These are phyloP conservation scores for Hippophae rhamnoides DNA, from an alignment of 306 rosid species.

Conservation along the genomic window DNA sequence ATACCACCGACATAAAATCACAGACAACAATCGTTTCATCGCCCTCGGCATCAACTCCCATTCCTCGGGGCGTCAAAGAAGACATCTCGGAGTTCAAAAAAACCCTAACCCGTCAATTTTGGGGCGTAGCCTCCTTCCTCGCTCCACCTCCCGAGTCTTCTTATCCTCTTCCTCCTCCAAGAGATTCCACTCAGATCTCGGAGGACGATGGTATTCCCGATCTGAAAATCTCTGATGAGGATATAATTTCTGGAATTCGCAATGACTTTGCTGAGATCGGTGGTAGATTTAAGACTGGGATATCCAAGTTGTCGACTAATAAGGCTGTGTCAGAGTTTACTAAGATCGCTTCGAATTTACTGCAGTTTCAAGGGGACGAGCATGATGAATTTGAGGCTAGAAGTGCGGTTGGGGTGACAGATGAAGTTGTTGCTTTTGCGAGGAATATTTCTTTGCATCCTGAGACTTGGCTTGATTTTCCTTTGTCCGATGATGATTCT, in stretches of 20 bases:
- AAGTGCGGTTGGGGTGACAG: conserved; percentile 51
- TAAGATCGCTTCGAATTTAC: conserved; percentile 85
- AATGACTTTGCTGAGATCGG: conserved; percentile 83
- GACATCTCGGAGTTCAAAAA: conserved; percentile 71
- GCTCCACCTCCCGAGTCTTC: conserved; percentile 64
- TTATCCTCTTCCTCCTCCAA: conserved; percentile 13
- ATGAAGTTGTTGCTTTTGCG: conserved; percentile 65
- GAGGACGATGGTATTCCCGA: conserved; percentile 1
- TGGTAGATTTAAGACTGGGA: conserved; percentile 66
- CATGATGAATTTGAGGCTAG: conserved; percentile 46
- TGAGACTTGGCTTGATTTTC: conserved; percentile 83
- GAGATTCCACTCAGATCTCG: conserved; percentile 17
- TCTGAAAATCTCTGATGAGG: conserved; percentile 39
- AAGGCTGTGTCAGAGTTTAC: conserved; percentile 68
- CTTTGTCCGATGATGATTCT: conserved; percentile 53
- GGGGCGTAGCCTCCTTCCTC: conserved; percentile 92
- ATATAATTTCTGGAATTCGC: conserved; percentile 73
- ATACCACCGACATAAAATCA: conserved; percentile 25
- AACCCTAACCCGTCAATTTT: conserved; percentile 60
- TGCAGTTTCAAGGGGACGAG: conserved; percentile 56
- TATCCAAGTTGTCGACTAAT: conserved; percentile 61
- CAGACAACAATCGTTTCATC: conserved; percentile 19
- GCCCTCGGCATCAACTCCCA: conserved; percentile 30
- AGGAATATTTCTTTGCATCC: conserved; percentile 66
- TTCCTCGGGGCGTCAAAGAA: conserved; percentile 65